A percentile compares a stretch with the other conserved stretches of the same genome.
Conservation (phyloP, 2,329 filamentous ascomycete genomes). For the Akanthomyces dipterigenus region DNA sequence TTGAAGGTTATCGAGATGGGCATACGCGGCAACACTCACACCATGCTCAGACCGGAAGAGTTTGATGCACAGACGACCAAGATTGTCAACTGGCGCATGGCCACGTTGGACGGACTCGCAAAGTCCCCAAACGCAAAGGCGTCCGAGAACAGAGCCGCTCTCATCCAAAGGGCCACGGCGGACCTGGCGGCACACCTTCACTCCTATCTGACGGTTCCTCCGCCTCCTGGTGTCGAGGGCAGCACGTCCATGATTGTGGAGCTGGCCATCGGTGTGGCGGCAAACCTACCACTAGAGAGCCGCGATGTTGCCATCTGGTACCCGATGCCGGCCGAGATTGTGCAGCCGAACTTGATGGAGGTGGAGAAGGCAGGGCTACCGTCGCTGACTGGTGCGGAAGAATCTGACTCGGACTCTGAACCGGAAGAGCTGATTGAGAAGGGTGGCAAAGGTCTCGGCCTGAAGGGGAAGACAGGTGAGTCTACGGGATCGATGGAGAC, state of each 20-base stretch:
- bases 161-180: slow-evolving; percentile 64
- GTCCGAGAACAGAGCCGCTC: slow-evolving; percentile 56
- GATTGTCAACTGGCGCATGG: slow-evolving; percentile 86
- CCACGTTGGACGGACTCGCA: slow-evolving; percentile 85
- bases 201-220: slow-evolving; percentile 67
- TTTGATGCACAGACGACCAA: slow-evolving; percentile 82
- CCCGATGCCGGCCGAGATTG: slow-evolving; percentile 65
- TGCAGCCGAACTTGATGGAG: slow-evolving; percentile 76
- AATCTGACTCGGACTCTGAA: slow-evolving; percentile 27
- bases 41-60: slow-evolving; percentile 73
- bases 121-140: slow-evolving; percentile 59
- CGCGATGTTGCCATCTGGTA: slow-evolving; percentile 86
- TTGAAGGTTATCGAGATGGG: slow-evolving; percentile 84
- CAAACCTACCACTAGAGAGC: slow-evolving; percentile 83
- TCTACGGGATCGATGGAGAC: neutral
- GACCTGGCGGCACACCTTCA: slow-evolving; percentile 64
- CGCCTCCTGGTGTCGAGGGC: slow-evolving; percentile 75
- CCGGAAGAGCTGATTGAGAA: slow-evolving; percentile 34
- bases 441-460: slow-evolving; percentile 39
- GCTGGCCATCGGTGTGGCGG: slow-evolving; percentile 76
- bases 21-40: slow-evolving; percentile 70
- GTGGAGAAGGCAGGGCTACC: slow-evolving; percentile 68
- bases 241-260: slow-evolving; percentile 90
- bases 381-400: slow-evolving; percentile 43
- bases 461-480: slow-evolving; percentile 36